Evolutionary conservation across 2,329 filamentous ascomycete genomes (phyloP), one percentile per base, ranked within the genome.

Genomic region (Lachnellula occidentalis): DNA sequence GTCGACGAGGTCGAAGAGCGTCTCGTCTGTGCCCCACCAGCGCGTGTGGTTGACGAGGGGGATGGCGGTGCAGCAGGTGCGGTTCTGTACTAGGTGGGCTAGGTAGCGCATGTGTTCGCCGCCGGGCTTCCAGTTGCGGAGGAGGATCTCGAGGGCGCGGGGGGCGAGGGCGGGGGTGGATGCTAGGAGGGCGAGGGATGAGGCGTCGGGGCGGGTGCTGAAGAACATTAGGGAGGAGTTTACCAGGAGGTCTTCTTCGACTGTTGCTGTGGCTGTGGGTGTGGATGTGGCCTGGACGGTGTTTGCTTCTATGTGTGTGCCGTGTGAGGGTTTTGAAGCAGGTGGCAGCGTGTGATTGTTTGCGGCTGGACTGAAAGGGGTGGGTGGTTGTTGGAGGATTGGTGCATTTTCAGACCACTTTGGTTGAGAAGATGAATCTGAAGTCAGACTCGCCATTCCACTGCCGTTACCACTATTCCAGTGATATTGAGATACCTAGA

Each of bases 161-260:
- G 57, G 51, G 2, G 36, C 48, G 9, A 59, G 43, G 7, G 43
- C 22, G 8, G 51, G 37, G 36, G 43, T 52, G 9, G 50, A 47
- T 15, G 54, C 45, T 9, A 59, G 37, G 3, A 45, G 37, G 27
- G 19, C 15, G 8, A 59, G 54, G 34, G 27, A 55, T 34, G 57
- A 34, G 2, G 57, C 48, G 27, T 49, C 41, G 17, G 51, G 48
- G 31, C 46, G 49, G 0, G 57, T 52, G 4, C 51, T 54, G 45
- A 59, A 59, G 51, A 59, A 59, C 47, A 53, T 53, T 5, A 57
- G 45, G 5, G 54, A 59, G 19, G 57, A 59, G 36, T 59, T 59
- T 6, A 59, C 51, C 2, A 59, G 17, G 11, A 37, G 54, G 34
- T 51, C 51, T n/a, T 43, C 14, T 19, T 42, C 15, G 14, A 12